These are phyloP conservation scores for Naganishia antarctica DNA, from an alignment of 768 basidiomycete genomes.

Conservation along the genomic window DNA sequence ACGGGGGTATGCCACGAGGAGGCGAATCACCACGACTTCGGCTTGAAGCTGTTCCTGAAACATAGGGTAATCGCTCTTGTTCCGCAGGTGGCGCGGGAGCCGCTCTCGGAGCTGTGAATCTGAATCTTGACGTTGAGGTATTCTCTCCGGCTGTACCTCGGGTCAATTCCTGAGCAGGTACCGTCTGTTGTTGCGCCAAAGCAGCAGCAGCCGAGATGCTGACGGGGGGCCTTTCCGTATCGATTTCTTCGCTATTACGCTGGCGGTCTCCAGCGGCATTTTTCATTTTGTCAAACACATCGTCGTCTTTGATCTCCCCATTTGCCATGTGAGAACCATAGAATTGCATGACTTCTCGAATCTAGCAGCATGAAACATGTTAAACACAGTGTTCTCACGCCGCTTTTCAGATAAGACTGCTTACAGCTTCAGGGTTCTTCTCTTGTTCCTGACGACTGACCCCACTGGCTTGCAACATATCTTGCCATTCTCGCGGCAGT, in stretches of 20 bases:
- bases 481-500: conserved; percentile 98
- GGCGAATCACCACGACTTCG: conserved; percentile 38
- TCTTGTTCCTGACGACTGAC: conserved; percentile 92
- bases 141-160: background rate
- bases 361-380: conserved; percentile 28
- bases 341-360: conserved; percentile 96
- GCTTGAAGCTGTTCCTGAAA: conserved; percentile 53
- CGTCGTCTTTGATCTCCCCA: conserved; percentile 31
- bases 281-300: conserved; percentile 44
- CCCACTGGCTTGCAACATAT: conserved; percentile 81
- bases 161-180: background rate
- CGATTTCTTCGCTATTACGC: conserved; percentile 50
- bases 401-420: conserved; percentile 13
- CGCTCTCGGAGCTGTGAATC: conserved; percentile 5
- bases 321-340: conserved; percentile 57
- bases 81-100: conserved; percentile 1
- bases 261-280: conserved; percentile 55
- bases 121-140: background rate
- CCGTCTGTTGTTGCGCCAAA: conserved; percentile 4
- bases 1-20: conserved; percentile 24
- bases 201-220: conserved; percentile 20
- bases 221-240: conserved; percentile 66
- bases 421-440: conserved; percentile 90
- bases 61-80: conserved; percentile 26
- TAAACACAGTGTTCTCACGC: background rate